Conservation (phyloP, 2,329 filamentous ascomycete species). For the Pseudodiploospora longispora region DNA sequence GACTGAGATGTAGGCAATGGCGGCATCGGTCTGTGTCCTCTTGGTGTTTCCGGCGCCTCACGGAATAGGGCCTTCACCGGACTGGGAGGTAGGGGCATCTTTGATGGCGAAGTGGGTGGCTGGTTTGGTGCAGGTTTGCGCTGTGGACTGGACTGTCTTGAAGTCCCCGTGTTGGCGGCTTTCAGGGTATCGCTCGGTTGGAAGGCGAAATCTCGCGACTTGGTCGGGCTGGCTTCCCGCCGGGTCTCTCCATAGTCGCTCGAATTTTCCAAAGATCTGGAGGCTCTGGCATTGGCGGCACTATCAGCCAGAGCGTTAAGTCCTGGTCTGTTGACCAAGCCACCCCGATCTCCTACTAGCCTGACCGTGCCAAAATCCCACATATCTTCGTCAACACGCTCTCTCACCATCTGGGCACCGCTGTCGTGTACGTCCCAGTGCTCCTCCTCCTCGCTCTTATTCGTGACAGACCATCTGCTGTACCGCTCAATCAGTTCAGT, state of each 20-base stretch:
- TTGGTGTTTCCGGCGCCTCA: conserved; percentile 38
- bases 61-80: conserved; percentile 21
- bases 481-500: conserved; percentile 92
- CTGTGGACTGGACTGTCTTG: conserved; percentile 53
- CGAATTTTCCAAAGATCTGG: conserved; percentile 40
- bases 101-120: conserved; percentile 43
- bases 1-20: conserved; percentile 41
- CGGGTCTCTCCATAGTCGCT: conserved; percentile 46
- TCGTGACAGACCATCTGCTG: conserved; percentile 75
- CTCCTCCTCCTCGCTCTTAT: conserved; percentile 65
- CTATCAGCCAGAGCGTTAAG: conserved; percentile 70
- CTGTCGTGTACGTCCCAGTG: conserved; percentile 46
- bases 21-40: conserved; percentile 38
- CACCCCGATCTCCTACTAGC: conserved; percentile 61
- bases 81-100: conserved; percentile 48
- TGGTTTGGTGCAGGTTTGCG: conserved; percentile 40
- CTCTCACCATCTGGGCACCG: conserved; percentile 45
- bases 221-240: conserved; percentile 44
- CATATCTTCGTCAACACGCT: conserved; percentile 66
- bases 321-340: conserved; percentile 46
- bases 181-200: conserved; percentile 50
- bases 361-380: conserved; percentile 98
- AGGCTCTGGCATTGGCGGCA: conserved; percentile 65
- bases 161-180: conserved; percentile 35
- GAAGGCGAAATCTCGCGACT: conserved; percentile 37